Percentiles rank a stretch among this genome's conserved stretches.
Conservation (phyloP, 129 eudicot species). For the Flaveria trinervia region DNA sequence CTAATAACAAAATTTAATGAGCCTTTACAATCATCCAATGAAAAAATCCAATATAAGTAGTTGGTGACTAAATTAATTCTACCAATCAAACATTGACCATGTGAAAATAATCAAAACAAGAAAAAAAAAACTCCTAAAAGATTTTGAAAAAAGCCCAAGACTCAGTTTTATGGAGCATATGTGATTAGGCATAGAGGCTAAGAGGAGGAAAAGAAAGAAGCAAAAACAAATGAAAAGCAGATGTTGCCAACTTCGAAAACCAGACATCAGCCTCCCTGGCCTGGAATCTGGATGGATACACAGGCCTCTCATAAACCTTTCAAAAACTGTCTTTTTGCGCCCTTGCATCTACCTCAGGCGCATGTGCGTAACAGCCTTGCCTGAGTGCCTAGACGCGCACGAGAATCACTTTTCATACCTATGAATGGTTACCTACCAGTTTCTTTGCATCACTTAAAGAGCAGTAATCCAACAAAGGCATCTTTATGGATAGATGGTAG, state of each 20-base stretch:
- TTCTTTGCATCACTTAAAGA: background rate
- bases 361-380: background rate
- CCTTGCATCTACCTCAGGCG: background rate
- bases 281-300: background rate
- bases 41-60: background rate
- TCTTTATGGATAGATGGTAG: conserved; percentile 15
- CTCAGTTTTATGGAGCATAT: background rate
- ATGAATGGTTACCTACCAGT: background rate
- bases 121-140: background rate
- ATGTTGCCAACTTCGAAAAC: background rate
- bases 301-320: background rate
- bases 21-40: background rate
- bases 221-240: background rate
- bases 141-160: background rate
- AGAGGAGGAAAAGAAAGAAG: background rate
- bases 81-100: background rate
- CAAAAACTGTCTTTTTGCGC: background rate
- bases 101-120: background rate
- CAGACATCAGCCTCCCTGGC: background rate
- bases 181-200: background rate
- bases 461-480: conserved; percentile 3
- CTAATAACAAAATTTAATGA: background rate
- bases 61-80: background rate
- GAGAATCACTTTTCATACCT: background rate
- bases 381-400: background rate